Percentiles rank a stretch among this genome's conserved stretches.
These are phyloP conservation scores for Choanephora cucurbitarum DNA, from an alignment of 371 early-diverging fungal species.

Conservation along the genomic window DNA sequence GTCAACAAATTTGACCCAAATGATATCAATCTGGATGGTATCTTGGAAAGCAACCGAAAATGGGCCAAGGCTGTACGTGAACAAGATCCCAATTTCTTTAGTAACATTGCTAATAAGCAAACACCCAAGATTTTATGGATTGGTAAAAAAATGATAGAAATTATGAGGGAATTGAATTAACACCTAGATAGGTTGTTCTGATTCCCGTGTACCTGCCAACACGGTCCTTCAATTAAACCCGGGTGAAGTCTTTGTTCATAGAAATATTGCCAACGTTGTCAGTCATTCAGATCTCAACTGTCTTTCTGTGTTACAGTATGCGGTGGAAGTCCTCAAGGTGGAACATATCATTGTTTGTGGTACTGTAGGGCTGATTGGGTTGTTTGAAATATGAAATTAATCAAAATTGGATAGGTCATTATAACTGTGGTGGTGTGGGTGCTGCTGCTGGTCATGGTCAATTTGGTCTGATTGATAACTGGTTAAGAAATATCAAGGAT, in stretches of 20 bases:
- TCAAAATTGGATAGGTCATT: conserved; percentile 60
- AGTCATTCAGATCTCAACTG: conserved; percentile 74
- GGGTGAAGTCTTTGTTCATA: conserved; percentile 93
- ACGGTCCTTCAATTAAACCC: conserved; percentile 62
- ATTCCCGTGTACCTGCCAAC: conserved; percentile 87
- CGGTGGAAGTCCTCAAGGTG: conserved; percentile 89
- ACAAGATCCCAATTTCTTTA: conserved; percentile 43
- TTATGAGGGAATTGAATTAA: background rate
- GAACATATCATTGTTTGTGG: conserved; percentile 93
- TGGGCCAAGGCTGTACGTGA: conserved; percentile 45
- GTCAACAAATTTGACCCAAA: conserved; percentile 30
- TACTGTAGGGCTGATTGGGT: conserved; percentile 12
- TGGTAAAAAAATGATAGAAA: conserved; percentile 47
- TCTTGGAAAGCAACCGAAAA: conserved; percentile 31
- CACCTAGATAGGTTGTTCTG: conserved; percentile 68
- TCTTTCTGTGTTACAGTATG: conserved; percentile 90
- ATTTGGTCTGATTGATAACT: conserved; percentile 83
- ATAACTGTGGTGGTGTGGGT: conserved; percentile 86
- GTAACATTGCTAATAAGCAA: conserved; percentile 67
- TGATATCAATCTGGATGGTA: conserved; percentile 23
- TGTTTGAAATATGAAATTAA: background rate
- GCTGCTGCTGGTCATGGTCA: conserved; percentile 67
- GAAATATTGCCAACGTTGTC: conserved; percentile 96
- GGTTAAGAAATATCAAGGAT: conserved; percentile 81
- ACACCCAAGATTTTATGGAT: conserved; percentile 91